Base-by-base conservation (phyloP, 306 rosid species). In the Mucuna pruriens region DNA sequence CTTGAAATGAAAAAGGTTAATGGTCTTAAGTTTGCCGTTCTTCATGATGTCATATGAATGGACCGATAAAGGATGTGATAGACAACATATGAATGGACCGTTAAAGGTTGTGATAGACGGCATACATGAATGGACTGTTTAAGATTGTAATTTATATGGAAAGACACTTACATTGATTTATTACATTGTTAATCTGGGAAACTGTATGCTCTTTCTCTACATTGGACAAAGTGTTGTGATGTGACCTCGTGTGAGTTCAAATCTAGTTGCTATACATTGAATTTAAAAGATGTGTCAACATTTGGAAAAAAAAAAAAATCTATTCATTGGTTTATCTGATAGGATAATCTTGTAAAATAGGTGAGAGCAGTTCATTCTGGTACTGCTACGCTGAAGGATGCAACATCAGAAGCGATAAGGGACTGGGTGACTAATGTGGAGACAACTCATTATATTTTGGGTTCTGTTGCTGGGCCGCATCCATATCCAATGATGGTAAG, bases 401-500 rank as follows among this genome's bases (percentile, higher is more conserved):
- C 99, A 38, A 95, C 99, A 10, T 95, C 99, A 19, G 98, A 95
- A 82, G 98, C 99, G 48, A 95, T 95, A 44, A 91, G 99, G 89
- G 98, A 95, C 62, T 95, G 99, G 99, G 99, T 95, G 82, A 95
- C 99, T 31, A 93, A 95, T 67, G 99, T 95, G 4, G 99, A 95
- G 89, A 95, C 99, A 10, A 95, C 99, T 77, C 99, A 95, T 86
- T 95, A 95, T 76, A 93, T 95, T 82, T 85, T 95, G 90, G 99
- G 99, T 55, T 95, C 99, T 22, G 98, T 95, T 75, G 99, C 99
- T 2, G 99, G 99, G 20, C 99, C 99, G 0, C 99, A 95, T 83
- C 99, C 99, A 12, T 95, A 95, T 80, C 99, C 99, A 15, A 93
- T 93, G 98, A 95, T 95, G 99, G 99, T 95, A 6, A 84, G 99